A percentile compares a stretch with the other conserved stretches of the same genome.
Evolutionary conservation across 371 early-diverging fungal genomes (phyloP).

Genomic region (Rhizopus stolonifer): DNA sequence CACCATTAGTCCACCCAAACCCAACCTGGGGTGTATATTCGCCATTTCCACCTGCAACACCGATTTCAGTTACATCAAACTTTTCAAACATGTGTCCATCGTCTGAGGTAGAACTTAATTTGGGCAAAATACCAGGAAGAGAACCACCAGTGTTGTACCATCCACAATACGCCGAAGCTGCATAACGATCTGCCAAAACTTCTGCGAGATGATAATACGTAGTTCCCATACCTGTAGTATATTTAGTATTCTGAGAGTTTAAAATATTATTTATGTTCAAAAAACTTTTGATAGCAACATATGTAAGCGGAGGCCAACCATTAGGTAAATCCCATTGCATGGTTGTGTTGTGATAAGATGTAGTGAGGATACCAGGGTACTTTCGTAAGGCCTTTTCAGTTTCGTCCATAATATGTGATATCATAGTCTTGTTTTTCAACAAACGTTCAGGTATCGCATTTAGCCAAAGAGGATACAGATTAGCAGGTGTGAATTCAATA

Average conservation of each 20-base stretch:
- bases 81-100: constrained; percentile 82
- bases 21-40: constrained; percentile 87
- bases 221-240: constrained; percentile 12
- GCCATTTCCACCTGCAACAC: constrained; percentile 72
- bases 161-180: constrained; percentile 65
- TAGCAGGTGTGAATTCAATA: constrained; percentile 41
- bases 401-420: constrained; percentile 33
- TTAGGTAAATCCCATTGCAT: constrained; percentile 92
- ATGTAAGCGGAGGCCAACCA: constrained; percentile 72
- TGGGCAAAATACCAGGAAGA: constrained; percentile 39
- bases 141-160: constrained; percentile 74
- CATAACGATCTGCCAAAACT: constrained; percentile 61
- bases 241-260: constrained; percentile 4
- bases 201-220: constrained; percentile 31
- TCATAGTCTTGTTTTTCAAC: constrained; percentile 9
- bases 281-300: constrained; percentile 57
- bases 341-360: constrained; percentile 56
- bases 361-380: constrained; percentile 70
- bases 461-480: constrained; percentile 50
- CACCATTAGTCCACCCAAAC: constrained; percentile 95
- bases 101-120: constrained; percentile 26
- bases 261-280: constrained; percentile 26
- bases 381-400: constrained; percentile 27
- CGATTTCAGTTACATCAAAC: constrained; percentile 61
- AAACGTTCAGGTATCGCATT: constrained; percentile 39